Evolutionary conservation across 1,284 basidiomycete genomes (phyloP).

Genomic region (Trametes versicolor): DNA sequence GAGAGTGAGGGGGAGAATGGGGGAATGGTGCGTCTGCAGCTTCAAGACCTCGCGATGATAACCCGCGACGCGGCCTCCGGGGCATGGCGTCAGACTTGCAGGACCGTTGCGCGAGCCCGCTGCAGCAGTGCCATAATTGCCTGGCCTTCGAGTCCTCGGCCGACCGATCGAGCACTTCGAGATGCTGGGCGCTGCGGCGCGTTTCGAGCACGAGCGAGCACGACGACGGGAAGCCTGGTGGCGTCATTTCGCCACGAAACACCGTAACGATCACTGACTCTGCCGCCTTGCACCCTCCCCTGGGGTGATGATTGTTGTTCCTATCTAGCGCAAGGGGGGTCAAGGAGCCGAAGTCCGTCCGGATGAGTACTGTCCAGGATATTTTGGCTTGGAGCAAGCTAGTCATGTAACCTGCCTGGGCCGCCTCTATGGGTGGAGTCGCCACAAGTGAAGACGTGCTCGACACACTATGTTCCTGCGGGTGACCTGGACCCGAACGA

Average conservation of each 20-base stretch:
- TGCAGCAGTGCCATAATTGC: background rate
- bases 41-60: conserved; percentile 6
- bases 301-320: background rate
- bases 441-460: no score
- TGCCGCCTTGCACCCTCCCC: background rate
- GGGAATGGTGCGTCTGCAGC: background rate
- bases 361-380: background rate
- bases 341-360: background rate
- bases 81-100: conserved; percentile 22
- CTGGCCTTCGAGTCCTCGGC: background rate
- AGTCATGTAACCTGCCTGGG: no score
- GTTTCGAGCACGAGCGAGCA: conserved; percentile 15
- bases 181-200: background rate
- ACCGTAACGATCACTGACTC: background rate
- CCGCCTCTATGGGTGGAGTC: no score
- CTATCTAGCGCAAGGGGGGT: background rate
- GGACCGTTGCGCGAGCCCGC: conserved; percentile 13
- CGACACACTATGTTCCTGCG: no score
- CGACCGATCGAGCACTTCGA: conserved; percentile 1
- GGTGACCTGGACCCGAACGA: no score
- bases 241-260: conserved; percentile 11
- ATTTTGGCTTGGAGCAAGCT: background rate
- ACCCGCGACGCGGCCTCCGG: background rate
- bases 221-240: conserved; percentile 14
- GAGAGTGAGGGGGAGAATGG: background rate